These are phyloP conservation scores for Excoecaria agallocha DNA, from an alignment of 345 rosid species.

Conservation along the genomic window DNA sequence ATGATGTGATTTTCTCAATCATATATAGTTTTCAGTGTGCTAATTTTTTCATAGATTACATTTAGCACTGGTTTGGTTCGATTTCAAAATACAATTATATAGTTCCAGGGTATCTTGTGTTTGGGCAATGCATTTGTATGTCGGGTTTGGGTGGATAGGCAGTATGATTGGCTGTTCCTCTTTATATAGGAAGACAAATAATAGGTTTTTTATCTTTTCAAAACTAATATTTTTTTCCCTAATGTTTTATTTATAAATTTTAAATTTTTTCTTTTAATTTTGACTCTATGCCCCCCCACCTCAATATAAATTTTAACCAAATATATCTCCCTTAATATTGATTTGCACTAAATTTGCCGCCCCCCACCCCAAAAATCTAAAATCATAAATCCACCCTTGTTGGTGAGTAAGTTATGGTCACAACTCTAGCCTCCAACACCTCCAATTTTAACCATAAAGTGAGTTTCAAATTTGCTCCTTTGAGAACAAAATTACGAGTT, in stretches of 20 bases:
- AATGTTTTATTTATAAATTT: no score
- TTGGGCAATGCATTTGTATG: neutral
- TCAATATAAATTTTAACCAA: no score
- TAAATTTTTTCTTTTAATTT: no score
- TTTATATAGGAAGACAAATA: neutral
- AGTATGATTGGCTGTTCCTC: neutral
- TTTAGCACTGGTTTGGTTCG: neutral
- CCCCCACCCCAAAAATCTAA: no score
- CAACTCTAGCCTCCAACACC: neutral
- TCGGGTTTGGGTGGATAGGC: neutral
- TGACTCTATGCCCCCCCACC: no score
- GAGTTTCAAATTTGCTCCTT: neutral
- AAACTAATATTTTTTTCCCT: no score
- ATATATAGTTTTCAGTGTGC: conserved; percentile 1
- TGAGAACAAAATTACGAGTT: neutral
- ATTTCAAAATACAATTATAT: no score
- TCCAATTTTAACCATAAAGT: neutral
- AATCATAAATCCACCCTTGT: no score
- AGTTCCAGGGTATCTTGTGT: neutral
- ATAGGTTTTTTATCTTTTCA: neutral
- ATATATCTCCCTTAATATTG: no score
- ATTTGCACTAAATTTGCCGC: no score
- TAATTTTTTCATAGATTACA: neutral
- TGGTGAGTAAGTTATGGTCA: neutral
- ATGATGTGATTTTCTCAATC: conserved; percentile 11